Base-by-base conservation (phyloP, 2,329 filamentous ascomycete genomes). In the Gyromitra esculenta region DNA sequence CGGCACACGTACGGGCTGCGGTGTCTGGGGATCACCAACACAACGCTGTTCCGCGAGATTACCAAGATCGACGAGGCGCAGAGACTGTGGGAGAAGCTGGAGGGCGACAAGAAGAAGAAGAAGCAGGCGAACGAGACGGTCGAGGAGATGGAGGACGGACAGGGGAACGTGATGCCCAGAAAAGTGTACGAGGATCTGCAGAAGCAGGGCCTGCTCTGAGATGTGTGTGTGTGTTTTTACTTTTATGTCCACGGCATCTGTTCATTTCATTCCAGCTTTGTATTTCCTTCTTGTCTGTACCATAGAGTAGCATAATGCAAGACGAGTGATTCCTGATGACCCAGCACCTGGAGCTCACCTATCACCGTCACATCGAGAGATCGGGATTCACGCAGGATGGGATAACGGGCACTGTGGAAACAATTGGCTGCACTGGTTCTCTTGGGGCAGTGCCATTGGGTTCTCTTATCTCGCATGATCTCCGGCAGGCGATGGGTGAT, bases 131-230 rank as follows among this genome's bases (percentile, higher is more conserved):
- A 92, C 57, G 93, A 95, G 50, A 93, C 91, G 76, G 89, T 99
- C 8, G 93, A 98, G 64, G 94, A 99, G 86, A 99, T 99, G 96
- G 96, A 99, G 86, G 96, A 99, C 83, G 92, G 90, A 0, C 92
- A 97, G 83, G 96, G 96, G 60, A 98, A 99, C 82, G 96, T 99
- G 73, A 99, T 99, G 96, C 96, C 96, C 0, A 94, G 97, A 85
- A 97, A 97, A 87, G 95, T 99, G 70, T 99, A 97, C 84, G 91
- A 94, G 80, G 96, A 99, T 87, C 85, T 98, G 84, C 92, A 93
- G 84, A 97, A 96, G 85, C 93, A 97, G 83, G 95, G 95, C 43
- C 86, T 97, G 82, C 85, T 96, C 79, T 96, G 25, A 86, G 60
- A 41, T 25, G 45, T 39, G 8, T 62, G 25, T 63, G 2, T n/a